Percentiles rank a stretch among this genome's conserved stretches.
Conservation (phyloP, 2,329 filamentous ascomycete species). For the Fusarium anguioides region DNA sequence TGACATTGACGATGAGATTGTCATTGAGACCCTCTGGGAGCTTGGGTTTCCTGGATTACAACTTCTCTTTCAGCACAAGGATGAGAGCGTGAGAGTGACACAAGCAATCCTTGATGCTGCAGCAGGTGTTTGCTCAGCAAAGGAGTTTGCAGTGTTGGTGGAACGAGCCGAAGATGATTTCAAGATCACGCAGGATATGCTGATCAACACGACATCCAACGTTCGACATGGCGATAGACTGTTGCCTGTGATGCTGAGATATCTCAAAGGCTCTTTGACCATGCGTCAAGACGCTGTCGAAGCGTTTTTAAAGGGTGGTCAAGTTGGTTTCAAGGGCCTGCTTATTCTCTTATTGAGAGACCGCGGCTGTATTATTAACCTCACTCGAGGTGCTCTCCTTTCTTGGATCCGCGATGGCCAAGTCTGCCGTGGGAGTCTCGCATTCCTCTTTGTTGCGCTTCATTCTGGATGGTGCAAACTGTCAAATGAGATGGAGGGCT, state of each 20-base stretch:
- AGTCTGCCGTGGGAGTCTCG: conserved; percentile 19
- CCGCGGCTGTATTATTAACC: conserved; percentile 18
- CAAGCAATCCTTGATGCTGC: conserved; percentile 24
- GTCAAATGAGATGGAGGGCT: conserved; percentile 6
- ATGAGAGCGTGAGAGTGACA: conserved; percentile 19
- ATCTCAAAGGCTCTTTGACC: conserved; percentile 8
- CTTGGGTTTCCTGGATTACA: conserved; percentile 22
- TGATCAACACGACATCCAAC: conserved; percentile 26
- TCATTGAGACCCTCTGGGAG: conserved; percentile 9
- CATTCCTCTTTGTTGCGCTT: conserved; percentile 28
- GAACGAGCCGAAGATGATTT: conserved; percentile 24
- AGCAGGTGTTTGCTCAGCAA: conserved; percentile 20
- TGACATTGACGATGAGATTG: conserved; percentile 26
- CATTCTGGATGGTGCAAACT: conserved; percentile 25
- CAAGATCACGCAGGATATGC: conserved; percentile 29
- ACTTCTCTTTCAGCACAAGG: conserved; percentile 19
- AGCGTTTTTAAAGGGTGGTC: conserved; percentile 23
- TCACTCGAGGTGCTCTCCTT: conserved; percentile 20
- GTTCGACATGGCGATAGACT: conserved; percentile 21
- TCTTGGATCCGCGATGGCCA: conserved; percentile 26
- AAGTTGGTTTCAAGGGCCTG: conserved; percentile 25
- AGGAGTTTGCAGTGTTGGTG: conserved; percentile 16
- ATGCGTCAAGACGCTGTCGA: conserved; percentile 21
- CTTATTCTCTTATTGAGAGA: conserved; percentile 22
- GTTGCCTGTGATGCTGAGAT: conserved; percentile 23